Base-by-base conservation (phyloP, 129 eudicot genomes). In the Pseudognaphalium luteoalbum region DNA sequence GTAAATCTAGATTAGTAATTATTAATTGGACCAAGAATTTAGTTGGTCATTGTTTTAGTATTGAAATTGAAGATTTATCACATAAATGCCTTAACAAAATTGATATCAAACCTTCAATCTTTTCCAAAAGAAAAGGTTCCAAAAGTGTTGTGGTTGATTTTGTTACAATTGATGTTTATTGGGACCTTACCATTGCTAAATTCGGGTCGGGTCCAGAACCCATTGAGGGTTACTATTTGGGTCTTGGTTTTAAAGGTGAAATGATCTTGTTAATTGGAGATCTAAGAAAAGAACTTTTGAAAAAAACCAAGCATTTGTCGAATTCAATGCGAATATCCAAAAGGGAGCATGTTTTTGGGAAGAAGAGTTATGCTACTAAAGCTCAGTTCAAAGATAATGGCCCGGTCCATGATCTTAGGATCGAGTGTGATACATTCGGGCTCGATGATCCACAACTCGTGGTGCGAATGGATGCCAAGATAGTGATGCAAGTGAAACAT, bases 161-260 rank as follows among this genome's bases (percentile, higher is more conserved):
- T 9, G 7, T 76, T 47, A 81, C 78, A 66, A 78, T 92, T 75
- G 96, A 89, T 44, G 72, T 92, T 12, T 79, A 73, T 75, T 92
- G 97, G 97, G 97, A 92, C 84, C 88, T 92, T 54, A 80, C 93
- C 16, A 5, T 35, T 66, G 91, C 93, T 4, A 89, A 83, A 84
- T 92, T 87, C 51, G 91, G 93, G 21, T 79, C 97, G 19, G 85
- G 87, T 76, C 91, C 97, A 32, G 96, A 89, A 83, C 96, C 96
- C 5, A 5, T 89, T 4, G 90, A 89, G 54, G 90, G 93, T 4
- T 92, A 77, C 72, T 89, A 86, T 73, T 20, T 92, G 28, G 93
- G 90, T 63, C 70, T 92, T 17, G 91, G 81, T 19, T 86, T 66
- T 15, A 84, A 84, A 33, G 88, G 88, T 10, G 84, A 92, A 59